Evolutionary conservation across 2,329 filamentous ascomycete species (phyloP), one percentile per base, ranked within the genome.

Genomic region (Rutstroemia sp.): DNA sequence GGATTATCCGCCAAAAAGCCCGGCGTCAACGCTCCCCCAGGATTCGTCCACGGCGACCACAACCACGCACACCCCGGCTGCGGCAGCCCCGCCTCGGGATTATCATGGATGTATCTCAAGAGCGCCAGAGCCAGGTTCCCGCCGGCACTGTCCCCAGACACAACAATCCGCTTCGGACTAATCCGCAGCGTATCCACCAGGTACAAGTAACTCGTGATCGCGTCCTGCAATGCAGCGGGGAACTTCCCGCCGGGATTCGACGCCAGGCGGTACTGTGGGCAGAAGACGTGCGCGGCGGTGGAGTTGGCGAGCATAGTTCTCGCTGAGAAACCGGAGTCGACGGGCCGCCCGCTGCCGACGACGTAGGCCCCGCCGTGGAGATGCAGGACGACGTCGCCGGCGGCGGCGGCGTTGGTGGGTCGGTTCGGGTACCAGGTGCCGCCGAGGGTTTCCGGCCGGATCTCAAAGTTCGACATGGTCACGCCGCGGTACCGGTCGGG

Each of bases 141-240:
- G 53, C 78, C 78, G 0, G 78, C 77, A 37, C 73, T 76, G 63
- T 80, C 78, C 5, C 78, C 78, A 0, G 71, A 73, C 0, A 80
- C 16, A 0, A 75, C 67, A 54, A 80, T 75, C 37, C 73, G 68
- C 0, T 58, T 50, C 0, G 76, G 61, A 0, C 73, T 63, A 44
- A 80, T 70, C 0, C 67, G 58, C 14, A 75, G 63, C 1, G 41
- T 54, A 4, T 68, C 66, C n/a, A 72, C 63, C 10, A 77, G 57
- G 63, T 78, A 75, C 6, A 73, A 62, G 61, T 78, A 79, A 4
- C 70, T 61, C 0, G 76, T 73, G 45, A 81, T 59, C 3, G 68
- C 68, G 61, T 80, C 78, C 64, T 80, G 77, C 3, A 78, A 63
- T 4, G 75, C 73, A 0, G 77, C 77, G 1, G 78, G 78, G 65